A percentile compares a stretch with the other conserved stretches of the same genome.
These are phyloP conservation scores for Gypsophila paniculata DNA, from an alignment of 179 eudicot species.

Conservation along the genomic window DNA sequence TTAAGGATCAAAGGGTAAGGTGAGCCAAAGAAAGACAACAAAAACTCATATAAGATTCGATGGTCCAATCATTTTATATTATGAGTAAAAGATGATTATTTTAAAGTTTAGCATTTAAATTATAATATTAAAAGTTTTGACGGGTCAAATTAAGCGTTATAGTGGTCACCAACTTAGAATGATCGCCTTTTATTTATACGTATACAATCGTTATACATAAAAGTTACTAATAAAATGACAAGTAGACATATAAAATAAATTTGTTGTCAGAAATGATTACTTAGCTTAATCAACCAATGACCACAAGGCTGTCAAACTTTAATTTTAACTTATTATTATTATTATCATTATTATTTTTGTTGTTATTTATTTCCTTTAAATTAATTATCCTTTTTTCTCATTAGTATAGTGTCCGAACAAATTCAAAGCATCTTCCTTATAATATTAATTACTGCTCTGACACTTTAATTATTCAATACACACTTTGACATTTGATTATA, in stretches of 20 bases:
- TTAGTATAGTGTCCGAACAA: not conserved
- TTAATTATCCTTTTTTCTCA: not conserved
- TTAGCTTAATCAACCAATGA: slow-evolving; percentile 17
- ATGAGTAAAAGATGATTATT: not conserved
- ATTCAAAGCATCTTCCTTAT: slow-evolving; percentile 11
- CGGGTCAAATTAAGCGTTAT: too few relatives aligned
- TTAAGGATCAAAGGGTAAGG: too few relatives aligned
- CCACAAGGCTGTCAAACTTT: not conserved
- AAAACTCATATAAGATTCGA: too few relatives aligned
- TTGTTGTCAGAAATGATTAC: slow-evolving; percentile 27
- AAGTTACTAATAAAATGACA: too few relatives aligned
- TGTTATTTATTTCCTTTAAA: not conserved
- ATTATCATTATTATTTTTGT: not conserved
- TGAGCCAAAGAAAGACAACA: too few relatives aligned
- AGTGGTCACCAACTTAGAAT: too few relatives aligned
- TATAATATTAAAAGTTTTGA: too few relatives aligned
- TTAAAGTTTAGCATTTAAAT: too few relatives aligned
- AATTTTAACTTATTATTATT: not conserved
- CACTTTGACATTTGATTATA: too few relatives aligned
- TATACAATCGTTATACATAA: too few relatives aligned
- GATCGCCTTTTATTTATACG: too few relatives aligned
- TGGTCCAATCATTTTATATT: too few relatives aligned
- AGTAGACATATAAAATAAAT: slow-evolving; percentile 9
- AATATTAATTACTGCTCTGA: not conserved
- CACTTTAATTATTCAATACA: slow-evolving; percentile 2